Evolutionary conservation across 2,329 filamentous ascomycete genomes (phyloP).

Genomic region (Penicillium digitatum): DNA sequence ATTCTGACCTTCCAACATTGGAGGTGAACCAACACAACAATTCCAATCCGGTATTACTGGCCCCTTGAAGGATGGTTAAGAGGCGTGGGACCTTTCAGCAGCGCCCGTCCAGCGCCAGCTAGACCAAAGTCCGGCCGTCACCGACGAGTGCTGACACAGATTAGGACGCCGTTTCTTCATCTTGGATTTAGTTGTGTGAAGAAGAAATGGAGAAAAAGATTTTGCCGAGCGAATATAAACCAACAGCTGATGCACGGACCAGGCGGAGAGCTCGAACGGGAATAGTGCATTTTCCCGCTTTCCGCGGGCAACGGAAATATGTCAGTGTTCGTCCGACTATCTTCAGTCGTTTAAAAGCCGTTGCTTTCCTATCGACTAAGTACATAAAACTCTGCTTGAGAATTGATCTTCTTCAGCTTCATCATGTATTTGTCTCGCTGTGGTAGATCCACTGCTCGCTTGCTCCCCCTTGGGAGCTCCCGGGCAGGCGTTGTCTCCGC

Average conservation of each 20-base stretch:
- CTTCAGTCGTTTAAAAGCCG: slow-evolving; percentile 18
- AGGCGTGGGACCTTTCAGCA: slow-evolving; percentile 38
- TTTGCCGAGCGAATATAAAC: slow-evolving; percentile 19
- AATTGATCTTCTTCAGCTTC: slow-evolving; percentile 10
- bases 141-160: slow-evolving; percentile 38
- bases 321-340: slow-evolving; percentile 14
- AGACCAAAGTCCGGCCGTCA: slow-evolving; percentile 18
- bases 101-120: slow-evolving; percentile 34
- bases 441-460: slow-evolving; percentile 32
- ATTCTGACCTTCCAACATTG: neutral
- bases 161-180: slow-evolving; percentile 37
- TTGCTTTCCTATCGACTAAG: slow-evolving; percentile 22
- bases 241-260: slow-evolving; percentile 15
- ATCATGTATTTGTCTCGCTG: slow-evolving; percentile 39
- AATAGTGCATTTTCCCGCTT: slow-evolving; percentile 30
- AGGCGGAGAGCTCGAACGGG: slow-evolving; percentile 20
- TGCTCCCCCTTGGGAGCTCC: slow-evolving; percentile 31
- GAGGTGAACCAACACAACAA: slow-evolving; percentile 20
- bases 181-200: slow-evolving; percentile 43
- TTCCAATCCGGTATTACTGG: slow-evolving; percentile 37
- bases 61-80: slow-evolving; percentile 35
- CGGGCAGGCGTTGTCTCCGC: slow-evolving; percentile 20
- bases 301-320: slow-evolving; percentile 37
- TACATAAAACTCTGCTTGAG: slow-evolving; percentile 10
- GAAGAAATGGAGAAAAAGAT: slow-evolving; percentile 23